These are phyloP conservation scores for Ensete glaucum DNA, from an alignment of 176 grass and related monocot genomes.

Conservation along the genomic window DNA sequence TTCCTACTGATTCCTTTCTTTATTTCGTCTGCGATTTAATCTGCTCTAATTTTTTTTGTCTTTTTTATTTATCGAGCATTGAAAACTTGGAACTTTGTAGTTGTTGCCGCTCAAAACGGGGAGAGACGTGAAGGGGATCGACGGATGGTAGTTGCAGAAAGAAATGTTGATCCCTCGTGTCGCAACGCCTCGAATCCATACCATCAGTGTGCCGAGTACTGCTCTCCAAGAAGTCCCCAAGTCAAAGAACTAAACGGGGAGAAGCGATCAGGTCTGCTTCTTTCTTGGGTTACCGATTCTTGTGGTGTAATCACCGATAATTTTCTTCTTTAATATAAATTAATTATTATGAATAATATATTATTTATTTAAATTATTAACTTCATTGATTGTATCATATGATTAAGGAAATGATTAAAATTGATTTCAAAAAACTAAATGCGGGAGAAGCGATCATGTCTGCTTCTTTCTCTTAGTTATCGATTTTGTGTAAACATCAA, in stretches of 20 bases:
- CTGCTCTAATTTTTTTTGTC: neutral
- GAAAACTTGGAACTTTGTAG: neutral
- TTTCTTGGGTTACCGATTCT: neutral
- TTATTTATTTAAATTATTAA: no score
- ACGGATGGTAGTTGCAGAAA: neutral
- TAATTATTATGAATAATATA: no score
- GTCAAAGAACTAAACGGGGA: no score
- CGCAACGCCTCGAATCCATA: neutral
- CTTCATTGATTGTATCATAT: no score
- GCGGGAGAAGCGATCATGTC: no score
- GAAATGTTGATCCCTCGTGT: conserved; percentile 9
- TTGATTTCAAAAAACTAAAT: no score
- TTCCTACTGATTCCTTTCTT: neutral
- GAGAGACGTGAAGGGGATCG: neutral
- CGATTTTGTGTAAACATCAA: no score
- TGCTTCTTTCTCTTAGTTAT: no score
- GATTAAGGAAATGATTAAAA: no score
- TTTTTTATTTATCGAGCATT: neutral
- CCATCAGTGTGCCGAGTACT: conserved; percentile 12
- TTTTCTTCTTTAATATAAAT: no score
- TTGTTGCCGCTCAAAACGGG: neutral
- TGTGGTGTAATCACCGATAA: neutral
- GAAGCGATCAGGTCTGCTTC: neutral
- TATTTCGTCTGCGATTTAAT: neutral
- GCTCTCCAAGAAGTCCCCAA: neutral